These are phyloP conservation scores for Avena atlantica DNA, from an alignment of 176 grass and related monocot species.

Conservation along the genomic window DNA sequence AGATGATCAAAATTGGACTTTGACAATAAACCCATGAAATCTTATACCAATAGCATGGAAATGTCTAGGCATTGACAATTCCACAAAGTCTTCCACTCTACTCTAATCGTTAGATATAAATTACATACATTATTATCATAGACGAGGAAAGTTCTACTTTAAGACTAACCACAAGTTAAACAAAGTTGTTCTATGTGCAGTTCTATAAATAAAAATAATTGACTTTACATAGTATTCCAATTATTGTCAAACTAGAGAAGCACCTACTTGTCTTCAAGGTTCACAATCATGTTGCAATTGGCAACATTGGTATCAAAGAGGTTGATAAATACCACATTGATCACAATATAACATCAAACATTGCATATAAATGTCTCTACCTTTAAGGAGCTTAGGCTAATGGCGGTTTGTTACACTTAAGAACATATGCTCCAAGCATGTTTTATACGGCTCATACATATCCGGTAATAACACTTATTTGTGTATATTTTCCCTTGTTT, in stretches of 20 bases:
- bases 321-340: background rate
- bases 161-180: background rate
- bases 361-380: background rate
- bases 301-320: background rate
- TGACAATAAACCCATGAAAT: background rate
- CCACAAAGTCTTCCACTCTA: background rate
- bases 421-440: background rate
- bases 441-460: background rate
- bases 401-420: background rate
- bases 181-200: background rate
- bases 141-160: background rate
- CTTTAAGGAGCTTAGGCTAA: background rate
- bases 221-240: background rate
- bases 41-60: background rate
- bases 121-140: background rate
- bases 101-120: background rate
- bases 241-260: background rate
- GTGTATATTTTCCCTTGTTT: background rate
- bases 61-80: background rate
- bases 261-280: background rate
- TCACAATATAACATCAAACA: background rate
- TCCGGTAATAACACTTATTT: background rate
- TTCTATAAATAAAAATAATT: background rate
- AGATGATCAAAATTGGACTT: background rate
- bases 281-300: background rate